Evolutionary conservation across 1,139 yeast genomes (phyloP), one percentile per base, ranked within the genome.

Genomic region (Scheffersomyces lignicola): DNA sequence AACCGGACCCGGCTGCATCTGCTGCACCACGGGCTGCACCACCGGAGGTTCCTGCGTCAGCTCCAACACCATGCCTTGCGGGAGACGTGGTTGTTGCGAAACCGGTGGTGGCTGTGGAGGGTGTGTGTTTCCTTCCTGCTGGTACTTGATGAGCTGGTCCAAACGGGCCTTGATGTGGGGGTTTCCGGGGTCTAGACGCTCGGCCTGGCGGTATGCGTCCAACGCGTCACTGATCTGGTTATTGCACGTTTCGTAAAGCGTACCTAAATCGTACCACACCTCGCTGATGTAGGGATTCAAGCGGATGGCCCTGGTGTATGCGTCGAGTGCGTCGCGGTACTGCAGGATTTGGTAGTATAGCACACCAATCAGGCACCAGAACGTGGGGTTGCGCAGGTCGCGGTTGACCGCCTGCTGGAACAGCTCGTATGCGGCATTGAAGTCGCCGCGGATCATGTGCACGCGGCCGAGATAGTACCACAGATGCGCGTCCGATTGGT

Each of bases 331-430:
- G 58, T 92, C 98, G 39, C 96, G 77, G 65, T 87, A 92, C 64
- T 92, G 98, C 38, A 94, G 81, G 42, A 92, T 90, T 62, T 92
- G 97, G 61, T 90, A 92, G 65, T 92, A 92, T 42, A 92, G 73
- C 8, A 92, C 97, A 58, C 98, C 98, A 55, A 92, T 92, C 20
- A 96, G 88, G 60, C 98, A 92, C 98, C 98, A 92, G 67, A 92
- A 92, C 2, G 97, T 92, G 38, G 98, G 97, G 59, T 92, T 92
- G 56, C 97, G 76, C 21, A 95, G 84, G 59, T 92, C 98, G 42
- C 97, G 78, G 60, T 92, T 92, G 37, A 92, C 98, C 6, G 98
- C 98, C 59, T 90, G 97, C 65, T 92, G 98, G 75, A 92, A 92
- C 0, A 97, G 95, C 57, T 92, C 97, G 61, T 92, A 92, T 3